These are phyloP conservation scores for Penicillium sp. DNA, from an alignment of 2,329 filamentous ascomycete genomes.

Conservation along the genomic window DNA sequence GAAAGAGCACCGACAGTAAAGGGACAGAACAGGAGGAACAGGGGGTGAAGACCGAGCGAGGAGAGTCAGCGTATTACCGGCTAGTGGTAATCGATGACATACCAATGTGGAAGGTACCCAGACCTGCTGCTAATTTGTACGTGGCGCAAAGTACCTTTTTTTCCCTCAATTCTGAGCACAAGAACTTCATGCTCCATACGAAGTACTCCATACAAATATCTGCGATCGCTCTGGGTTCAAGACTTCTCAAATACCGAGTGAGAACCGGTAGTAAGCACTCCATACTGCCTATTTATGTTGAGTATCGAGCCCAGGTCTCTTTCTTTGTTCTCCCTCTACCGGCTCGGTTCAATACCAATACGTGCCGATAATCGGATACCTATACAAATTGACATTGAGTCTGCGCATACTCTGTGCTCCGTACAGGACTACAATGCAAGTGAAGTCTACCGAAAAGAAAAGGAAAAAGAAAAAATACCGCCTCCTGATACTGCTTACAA, in stretches of 20 bases:
- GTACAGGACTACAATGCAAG: too few species aligned
- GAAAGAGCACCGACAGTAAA: slow-evolving; percentile 5
- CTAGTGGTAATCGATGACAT: slow-evolving; percentile 13
- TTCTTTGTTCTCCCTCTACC: not conserved
- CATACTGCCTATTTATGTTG: too few species aligned
- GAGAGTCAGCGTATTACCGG: slow-evolving; percentile 12
- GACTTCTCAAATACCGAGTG: too few species aligned
- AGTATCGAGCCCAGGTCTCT: too few species aligned
- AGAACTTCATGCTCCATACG: not conserved
- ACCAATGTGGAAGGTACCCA: not conserved
- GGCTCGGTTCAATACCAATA: not conserved
- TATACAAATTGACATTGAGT: not conserved
- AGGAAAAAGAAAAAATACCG: not conserved
- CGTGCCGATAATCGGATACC: too few species aligned
- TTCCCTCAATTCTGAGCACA: too few species aligned
- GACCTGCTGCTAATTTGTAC: not conserved
- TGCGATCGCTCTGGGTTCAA: too few species aligned
- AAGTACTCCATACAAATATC: not conserved
- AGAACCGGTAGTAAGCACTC: too few species aligned
- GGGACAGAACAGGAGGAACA: slow-evolving; percentile 6
- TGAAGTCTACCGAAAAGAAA: not conserved
- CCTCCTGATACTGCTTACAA: not conserved
- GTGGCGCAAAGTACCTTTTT: not conserved
- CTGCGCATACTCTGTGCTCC: not conserved
- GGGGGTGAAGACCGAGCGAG: slow-evolving; percentile 10